Evolutionary conservation across 108 stramenopile genomes (phyloP), one percentile per base, ranked within the genome.

Genomic region (Skeletonema grethae): DNA sequence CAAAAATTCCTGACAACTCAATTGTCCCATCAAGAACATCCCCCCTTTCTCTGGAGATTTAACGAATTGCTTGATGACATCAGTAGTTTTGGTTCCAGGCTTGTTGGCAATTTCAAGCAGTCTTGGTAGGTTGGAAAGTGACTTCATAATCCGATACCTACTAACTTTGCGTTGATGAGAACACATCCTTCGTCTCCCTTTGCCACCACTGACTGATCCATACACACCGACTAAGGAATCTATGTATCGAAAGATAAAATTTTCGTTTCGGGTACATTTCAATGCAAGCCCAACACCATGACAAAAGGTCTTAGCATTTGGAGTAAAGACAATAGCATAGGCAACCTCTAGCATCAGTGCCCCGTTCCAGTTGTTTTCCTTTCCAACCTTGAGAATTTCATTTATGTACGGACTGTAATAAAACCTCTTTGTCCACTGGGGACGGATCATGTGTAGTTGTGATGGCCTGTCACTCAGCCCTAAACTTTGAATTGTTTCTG

Each of bases 1-100:
- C 41, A 43, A 43, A 43, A 43, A 43, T 43, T 43, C 41, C 41
- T 43, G 41, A 43, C 41, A 43, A 43, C 41, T 43, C 41, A 43
- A 43, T 43, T 43, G 41, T 13, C 41, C 41, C 41, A 43, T 43
- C 41, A 43, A 43, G 41, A 43, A 43, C 41, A 43, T 43, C 6
- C 41, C 41, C 41, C 41, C 41, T 43, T 43, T 43, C 41, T 43
- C 41, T 13, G 41, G 41, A 13, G 41, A 43, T 13, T 43, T 43
- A 13, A 13, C 6, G 13, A 43, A 43, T 43, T 43, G 12, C 41
- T 43, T 43, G 9, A 43, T 43, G 13, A 43, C 41, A 43, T 43
- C 41, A 43, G 41, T 43, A 43, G 41, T 43, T 43, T 43, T 43
- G 41, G 13, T 43, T 43, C 41, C 41, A 43, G 41, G 41, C 41